Percentiles rank a stretch among this genome's conserved stretches.
These are phyloP conservation scores for Tuctoria greenei DNA, from an alignment of 176 grass and related monocot species.

Conservation along the genomic window DNA sequence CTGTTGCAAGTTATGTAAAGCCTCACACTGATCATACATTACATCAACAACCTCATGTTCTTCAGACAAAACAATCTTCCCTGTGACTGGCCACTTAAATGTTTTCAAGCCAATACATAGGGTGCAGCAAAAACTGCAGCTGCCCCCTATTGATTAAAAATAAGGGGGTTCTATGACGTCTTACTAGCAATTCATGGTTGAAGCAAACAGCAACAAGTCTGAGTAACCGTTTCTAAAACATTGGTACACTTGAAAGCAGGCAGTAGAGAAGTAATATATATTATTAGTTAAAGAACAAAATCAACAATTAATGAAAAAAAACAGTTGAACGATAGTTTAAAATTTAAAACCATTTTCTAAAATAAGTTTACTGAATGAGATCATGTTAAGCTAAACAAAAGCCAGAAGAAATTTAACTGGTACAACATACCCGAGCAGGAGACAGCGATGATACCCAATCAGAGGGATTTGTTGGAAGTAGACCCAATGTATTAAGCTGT, in stretches of 20 bases:
- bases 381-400: background rate
- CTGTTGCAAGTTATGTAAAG: background rate
- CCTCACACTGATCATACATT: background rate
- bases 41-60: background rate
- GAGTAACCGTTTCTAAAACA: background rate
- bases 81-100: background rate
- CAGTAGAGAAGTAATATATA: background rate
- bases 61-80: background rate
- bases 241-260: background rate
- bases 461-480: constrained; percentile 93
- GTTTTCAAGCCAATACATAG: constrained; percentile 14
- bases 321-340: background rate
- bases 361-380: background rate
- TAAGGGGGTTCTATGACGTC: constrained; percentile 7
- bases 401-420: background rate
- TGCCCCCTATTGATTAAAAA: background rate
- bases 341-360: background rate
- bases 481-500: constrained; percentile 94
- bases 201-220: background rate
- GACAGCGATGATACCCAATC: constrained; percentile 93
- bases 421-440: constrained; percentile 61
- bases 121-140: background rate
- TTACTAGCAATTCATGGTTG: background rate
- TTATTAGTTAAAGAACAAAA: background rate
- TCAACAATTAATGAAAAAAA: background rate